Evolutionary conservation across 2,329 filamentous ascomycete species (phyloP).

Genomic region (Pleomassaria siparia): DNA sequence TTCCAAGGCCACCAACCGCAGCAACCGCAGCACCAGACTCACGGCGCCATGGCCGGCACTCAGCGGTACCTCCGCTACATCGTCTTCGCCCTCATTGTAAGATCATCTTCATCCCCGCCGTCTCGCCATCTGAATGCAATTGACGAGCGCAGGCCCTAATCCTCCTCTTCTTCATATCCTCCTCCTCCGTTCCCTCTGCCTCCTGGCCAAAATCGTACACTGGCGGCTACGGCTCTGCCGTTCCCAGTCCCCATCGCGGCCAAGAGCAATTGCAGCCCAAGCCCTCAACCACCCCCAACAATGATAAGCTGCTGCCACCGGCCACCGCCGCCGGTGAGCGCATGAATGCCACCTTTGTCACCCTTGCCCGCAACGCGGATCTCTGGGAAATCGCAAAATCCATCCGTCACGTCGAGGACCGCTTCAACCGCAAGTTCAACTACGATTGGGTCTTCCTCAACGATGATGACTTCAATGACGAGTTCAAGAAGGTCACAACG

Average conservation of each 20-base stretch:
- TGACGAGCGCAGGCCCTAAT: constrained; percentile 57
- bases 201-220: constrained; percentile 29
- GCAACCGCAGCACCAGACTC: constrained; percentile 15
- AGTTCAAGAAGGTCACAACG: constrained; percentile 88
- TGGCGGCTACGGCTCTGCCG: constrained; percentile 7
- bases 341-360: constrained; percentile 97
- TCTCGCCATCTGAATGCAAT: constrained; percentile 1
- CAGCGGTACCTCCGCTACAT: constrained; percentile 73
- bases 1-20: constrained; percentile 12
- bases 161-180: constrained; percentile 81
- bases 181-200: constrained; percentile 51
- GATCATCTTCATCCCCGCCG: constrained; percentile 38
- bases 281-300: constrained; percentile 38
- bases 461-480: constrained; percentile 88
- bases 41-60: constrained; percentile 69
- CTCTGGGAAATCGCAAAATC: constrained; percentile 96
- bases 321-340: constrained; percentile 65
- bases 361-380: constrained; percentile 87
- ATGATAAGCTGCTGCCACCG: constrained; percentile 34
- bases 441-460: constrained; percentile 99
- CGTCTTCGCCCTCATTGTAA: constrained; percentile 80
- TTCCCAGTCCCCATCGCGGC: constrained; percentile 16
- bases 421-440: constrained; percentile 94
- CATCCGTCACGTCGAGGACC: constrained; percentile 94
- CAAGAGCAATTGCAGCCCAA: constrained; percentile 12